phyloP scores from a whole-genome alignment of 1,284 basidiomycete species.

The Boletellus sp. region DNA sequence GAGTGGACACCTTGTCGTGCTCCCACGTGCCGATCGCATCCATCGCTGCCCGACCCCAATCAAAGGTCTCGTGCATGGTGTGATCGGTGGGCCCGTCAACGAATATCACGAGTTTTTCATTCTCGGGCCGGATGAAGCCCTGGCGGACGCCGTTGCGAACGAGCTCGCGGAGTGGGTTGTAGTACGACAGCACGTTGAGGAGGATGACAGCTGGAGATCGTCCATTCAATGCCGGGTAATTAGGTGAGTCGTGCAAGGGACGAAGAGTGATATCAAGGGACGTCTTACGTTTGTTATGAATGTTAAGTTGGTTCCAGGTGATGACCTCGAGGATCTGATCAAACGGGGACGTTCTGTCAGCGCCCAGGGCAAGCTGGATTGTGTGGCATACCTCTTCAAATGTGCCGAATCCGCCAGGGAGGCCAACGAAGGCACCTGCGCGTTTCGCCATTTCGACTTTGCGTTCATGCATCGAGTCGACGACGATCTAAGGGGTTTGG shows the following conservation, averaged over 20 bases:
- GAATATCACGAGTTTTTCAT: conserved; percentile 60
- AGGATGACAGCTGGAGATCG: conserved; percentile 64
- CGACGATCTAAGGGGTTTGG: conserved; percentile 51
- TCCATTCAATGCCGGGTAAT: not conserved
- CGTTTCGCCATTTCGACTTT: conserved; percentile 86
- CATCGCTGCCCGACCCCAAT: conserved; percentile 77
- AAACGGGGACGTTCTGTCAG: conserved; percentile 6
- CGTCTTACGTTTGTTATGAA: conserved; percentile 77
- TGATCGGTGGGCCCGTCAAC: conserved; percentile 65
- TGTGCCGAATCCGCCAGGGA: conserved; percentile 91
- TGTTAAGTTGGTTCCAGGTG: conserved; percentile 89
- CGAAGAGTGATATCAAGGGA: conserved; percentile 5
- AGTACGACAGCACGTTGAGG: conserved; percentile 80
- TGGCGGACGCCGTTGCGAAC: conserved; percentile 63
- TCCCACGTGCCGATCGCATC: conserved; percentile 66
- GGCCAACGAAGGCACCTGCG: conserved; percentile 74
- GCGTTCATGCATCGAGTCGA: conserved; percentile 88
- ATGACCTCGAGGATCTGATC: conserved; percentile 78
- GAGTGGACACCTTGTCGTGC: conserved; percentile 26
- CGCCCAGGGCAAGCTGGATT: not conserved
- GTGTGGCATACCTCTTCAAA: conserved; percentile 72
- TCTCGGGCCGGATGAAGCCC: conserved; percentile 72
- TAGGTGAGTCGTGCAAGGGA: not conserved
- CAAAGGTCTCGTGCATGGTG: conserved; percentile 54
- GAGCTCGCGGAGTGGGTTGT: conserved; percentile 70